Base-by-base conservation (phyloP, 2,329 filamentous ascomycete species). In the Fusarium mundagurra region DNA sequence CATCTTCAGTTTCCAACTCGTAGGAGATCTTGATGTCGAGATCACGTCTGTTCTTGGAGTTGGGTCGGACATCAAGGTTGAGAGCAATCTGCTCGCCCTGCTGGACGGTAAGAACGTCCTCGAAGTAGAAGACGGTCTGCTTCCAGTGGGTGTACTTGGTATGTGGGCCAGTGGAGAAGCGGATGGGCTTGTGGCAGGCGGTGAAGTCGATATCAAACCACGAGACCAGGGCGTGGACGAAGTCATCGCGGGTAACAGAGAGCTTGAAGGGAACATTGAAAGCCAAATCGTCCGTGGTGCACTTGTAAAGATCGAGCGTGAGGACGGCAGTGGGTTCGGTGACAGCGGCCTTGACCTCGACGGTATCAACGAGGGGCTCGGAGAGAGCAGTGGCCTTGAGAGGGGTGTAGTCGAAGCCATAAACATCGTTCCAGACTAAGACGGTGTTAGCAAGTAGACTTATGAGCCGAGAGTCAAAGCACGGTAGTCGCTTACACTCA, bases 91-190 rank as follows among this genome's bases (percentile, higher is more conserved):
- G 88, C 87, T 99, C 96, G 65, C 93, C 94, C 80, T 94, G 89
- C 84, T 97, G 92, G 43, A 98, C 95, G 24, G 95, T 98, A 74
- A 99, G 87, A 39, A 98, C 94, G 77, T 99, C 95, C 80, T 93
- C 91, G 73, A 99, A 88, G 86, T 99, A 99, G 87, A 99, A 98
- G 72, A 99, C 96, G 18, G 96, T 99, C 88, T 99, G 96, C 88
- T 99, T 99, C 96, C 96, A 99, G 89, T 99, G 96, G 24, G 96
- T 99, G 87, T 98, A 98, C 87, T 98, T 98, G 79, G 96, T 97
- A 86, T 98, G 96, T 34, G 96, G 96, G 29, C 96, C 96, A 24
- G 96, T 99, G 61, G 94, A 97, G 89, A 99, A 99, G 81, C 92
- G 91, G 81, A 99, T 95, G 38, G 95, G 94, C 90, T 98, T 98